Conservation (phyloP, 2,329 filamentous ascomycete genomes). For the Pseudocercospora musae region DNA sequence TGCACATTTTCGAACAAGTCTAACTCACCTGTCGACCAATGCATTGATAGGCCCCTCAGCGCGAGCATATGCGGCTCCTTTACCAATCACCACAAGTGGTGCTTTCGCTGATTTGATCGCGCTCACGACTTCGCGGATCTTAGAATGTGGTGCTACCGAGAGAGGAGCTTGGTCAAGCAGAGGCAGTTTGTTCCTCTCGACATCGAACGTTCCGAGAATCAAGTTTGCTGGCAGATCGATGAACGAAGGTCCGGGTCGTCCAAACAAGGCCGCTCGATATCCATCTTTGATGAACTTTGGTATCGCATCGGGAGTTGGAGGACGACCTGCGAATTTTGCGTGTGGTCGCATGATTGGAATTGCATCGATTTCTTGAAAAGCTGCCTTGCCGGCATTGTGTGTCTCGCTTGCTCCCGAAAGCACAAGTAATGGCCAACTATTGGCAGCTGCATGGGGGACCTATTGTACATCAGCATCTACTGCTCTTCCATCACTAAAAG, state of each 20-base stretch:
- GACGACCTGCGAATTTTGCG: constrained; percentile 51
- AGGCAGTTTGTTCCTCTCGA: constrained; percentile 20
- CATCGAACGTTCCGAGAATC: constrained; percentile 44
- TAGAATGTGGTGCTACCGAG: constrained; percentile 45
- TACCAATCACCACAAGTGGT: constrained; percentile 54
- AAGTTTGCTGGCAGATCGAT: constrained; percentile 56
- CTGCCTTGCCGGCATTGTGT: constrained; percentile 51
- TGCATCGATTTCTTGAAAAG: constrained; percentile 58
- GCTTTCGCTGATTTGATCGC: constrained; percentile 49
- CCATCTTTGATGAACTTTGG: constrained; percentile 49
- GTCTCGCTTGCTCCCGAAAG: constrained; percentile 55
- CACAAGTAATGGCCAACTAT: constrained; percentile 54
- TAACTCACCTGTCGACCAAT: constrained; percentile 41
- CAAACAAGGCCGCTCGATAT: constrained; percentile 54
- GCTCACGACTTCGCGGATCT: constrained; percentile 41
- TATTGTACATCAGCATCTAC: constrained; percentile 3
- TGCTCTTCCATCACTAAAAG: neutral
- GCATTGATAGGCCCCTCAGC: constrained; percentile 47
- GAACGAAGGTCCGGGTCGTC: constrained; percentile 52
- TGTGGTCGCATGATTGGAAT: constrained; percentile 51
- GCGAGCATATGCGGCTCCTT: constrained; percentile 54
- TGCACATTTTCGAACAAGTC: constrained; percentile 22
- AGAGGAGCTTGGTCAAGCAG: constrained; percentile 37
- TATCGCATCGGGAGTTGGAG: constrained; percentile 46
- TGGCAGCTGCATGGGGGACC: constrained; percentile 44